Base-by-base conservation (phyloP, 495 filamentous ascomycete species). In the Xanthoparmelia taractica region DNA sequence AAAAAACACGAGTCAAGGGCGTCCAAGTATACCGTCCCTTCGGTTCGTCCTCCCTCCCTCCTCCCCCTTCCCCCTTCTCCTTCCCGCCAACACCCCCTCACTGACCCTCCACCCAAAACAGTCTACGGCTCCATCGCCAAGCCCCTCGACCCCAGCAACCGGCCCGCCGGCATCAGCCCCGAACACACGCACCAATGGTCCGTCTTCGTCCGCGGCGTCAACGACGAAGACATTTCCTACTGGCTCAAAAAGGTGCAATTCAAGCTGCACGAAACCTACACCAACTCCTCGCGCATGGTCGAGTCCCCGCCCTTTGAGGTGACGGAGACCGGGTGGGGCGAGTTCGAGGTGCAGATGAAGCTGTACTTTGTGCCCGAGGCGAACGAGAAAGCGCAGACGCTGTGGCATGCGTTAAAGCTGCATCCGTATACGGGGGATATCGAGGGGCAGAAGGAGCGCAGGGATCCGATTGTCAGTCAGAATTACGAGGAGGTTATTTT, bases 181-280 rank as follows among this genome's bases (percentile, higher is more conserved):
- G 91, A 96, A 75, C 94, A 98, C 78, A 97, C 93, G 36, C 95
- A 96, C 76, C 86, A 87, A 69, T 98, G 93, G 93, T 87, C 87
- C 66, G 88, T 98, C 47, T 97, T 90, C 73, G 90, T 98, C 59
- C 88, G 87, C 63, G 89, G 90, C 63, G 76, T 96, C 67, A 86
- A 92, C 72, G 88, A 86, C 72, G 84, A 87, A 67, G 89, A 96
- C 76, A 87, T 96, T 69, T 91, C 89, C 58, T 92, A 94, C 77
- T 98, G 94, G 89, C 82, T 97, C 66, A 91, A 92, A 61, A 94
- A 96, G 70, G 94, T 97, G 7, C 90, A 95, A 73, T 97, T 98
- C 80, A 97, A 97, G 72, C 83, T 98, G 6, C 91, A 96, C 79
- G 92, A 97, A 70, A 94, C 92, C 8, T 97, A 96, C 73, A 83